Base-by-base conservation (phyloP, 352 stramenopile species). In the Phytophthora uliginosa region DNA sequence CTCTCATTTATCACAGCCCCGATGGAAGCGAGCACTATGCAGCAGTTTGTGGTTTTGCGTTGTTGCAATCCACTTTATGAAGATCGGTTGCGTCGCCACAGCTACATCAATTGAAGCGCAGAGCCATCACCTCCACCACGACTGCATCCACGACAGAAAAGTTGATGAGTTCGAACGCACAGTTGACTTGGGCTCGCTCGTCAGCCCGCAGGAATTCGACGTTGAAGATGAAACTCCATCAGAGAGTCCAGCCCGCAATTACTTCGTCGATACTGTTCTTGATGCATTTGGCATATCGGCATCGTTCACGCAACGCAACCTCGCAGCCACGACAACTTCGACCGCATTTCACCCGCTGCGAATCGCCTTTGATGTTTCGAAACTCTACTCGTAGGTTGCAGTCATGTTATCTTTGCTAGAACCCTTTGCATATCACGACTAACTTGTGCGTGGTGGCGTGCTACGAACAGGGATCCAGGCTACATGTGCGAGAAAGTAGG, bases 361-460 rank as follows among this genome's bases (percentile, higher is more conserved):
- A 40, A 93, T 94, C 50, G 83, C 76, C 17, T 95, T 95, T 28
- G 88, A 95, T 28, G 59, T 93, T 0, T 95, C 88, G 7, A 93
- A 92, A 50, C 82, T 95, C 22, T 81, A 65, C 24, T 85, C 73
- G 83, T 89, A 82, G 63, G 77, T 31, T 22, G 7, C 8, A 13
- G 8, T 63, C 10, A 9, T 17, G 24, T 20, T 18, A 20, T 56
- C 36, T 9, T 9, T 34, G 50, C 10, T 24, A 10, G 18, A 51
- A 22, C n/a, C 2, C 20, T 28, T 28, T 53, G n/a, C 17, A n/a
- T 34, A 54, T 10, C 24, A 34, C 24, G 2, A 22, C 12, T 56
- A 22, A 56, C 31, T 9, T 22, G 24, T 38, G 3, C 12, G 20
- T 56, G n/a, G 2, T 3, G 20, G 7, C 6, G 5, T 33, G 9